Base-by-base conservation (phyloP, 179 eudicot genomes). In the Vitellaria paradoxa region DNA sequence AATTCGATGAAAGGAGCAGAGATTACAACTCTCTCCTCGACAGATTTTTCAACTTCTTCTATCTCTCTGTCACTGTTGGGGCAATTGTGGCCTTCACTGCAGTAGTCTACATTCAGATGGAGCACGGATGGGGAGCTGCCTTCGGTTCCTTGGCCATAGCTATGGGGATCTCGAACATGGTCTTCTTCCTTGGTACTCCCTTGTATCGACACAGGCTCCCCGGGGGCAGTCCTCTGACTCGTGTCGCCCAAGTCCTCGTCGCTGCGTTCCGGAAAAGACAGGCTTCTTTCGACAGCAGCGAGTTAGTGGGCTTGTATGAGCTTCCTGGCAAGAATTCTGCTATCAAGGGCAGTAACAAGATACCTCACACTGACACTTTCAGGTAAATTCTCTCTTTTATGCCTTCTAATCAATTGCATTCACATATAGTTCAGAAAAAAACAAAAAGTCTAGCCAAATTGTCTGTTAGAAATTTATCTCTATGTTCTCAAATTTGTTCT, bases 171-270 rank as follows among this genome's bases (percentile, higher is more conserved):
- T 92, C 98, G 10, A 93, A 93, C 78, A 75, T 84, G 55, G 83
- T 93, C 24, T 93, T 93, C 83, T 93, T 93, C 77, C 72, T 88
- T 5, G 98, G 98, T 20, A 93, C 98, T 80, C 94, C 98, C 30
- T 79, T 86, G 45, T 93, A 93, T 68, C 80, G 93, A 66, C 98
- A 93, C 73, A 89, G 97, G 76, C 74, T 90, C 86, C 98, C 98
- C 15, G 98, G 98, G 15, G 98, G 98, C 46, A 93, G 97, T 78
- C 97, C 98, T 65, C 86, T 93, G 50, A 92, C 98, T 9, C 93
- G 98, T 6, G 88, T 92, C 20, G 97, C 93, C 2, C 98, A 92
- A 79, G 98, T 93, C 78, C 74, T 93, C 17, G 88, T 88, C 73
- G 97, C 97, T 57, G 97, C 98, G 26, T 89, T 87, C 74, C 85